Evolutionary conservation across 2,329 filamentous ascomycete genomes (phyloP).

Genomic region (Thyridium curvatum): DNA sequence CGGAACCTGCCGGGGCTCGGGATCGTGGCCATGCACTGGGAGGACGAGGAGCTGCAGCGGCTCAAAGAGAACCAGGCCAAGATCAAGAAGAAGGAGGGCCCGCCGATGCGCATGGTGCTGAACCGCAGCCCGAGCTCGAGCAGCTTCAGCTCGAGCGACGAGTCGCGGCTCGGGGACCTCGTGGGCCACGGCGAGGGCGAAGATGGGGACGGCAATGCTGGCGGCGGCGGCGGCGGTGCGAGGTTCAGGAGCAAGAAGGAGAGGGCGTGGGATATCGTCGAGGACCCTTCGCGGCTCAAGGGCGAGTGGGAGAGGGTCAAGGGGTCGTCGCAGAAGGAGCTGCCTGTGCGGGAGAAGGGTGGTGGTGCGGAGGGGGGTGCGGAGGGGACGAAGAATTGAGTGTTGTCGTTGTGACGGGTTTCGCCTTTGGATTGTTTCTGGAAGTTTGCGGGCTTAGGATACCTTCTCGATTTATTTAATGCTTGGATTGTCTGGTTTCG

Average conservation of each 20-base stretch:
- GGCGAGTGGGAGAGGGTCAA: constrained; percentile 8
- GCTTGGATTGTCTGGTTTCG: too few species aligned
- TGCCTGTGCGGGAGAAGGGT: not conserved
- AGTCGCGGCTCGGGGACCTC: constrained; percentile 43
- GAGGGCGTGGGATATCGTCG: constrained; percentile 41
- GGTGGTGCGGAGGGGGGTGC: not conserved
- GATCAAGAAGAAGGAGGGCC: constrained; percentile 53
- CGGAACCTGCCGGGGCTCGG: constrained; percentile 72
- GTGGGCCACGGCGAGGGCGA: constrained; percentile 30
- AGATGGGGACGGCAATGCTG: constrained; percentile 1
- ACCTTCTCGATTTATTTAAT: too few species aligned
- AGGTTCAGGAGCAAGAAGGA: constrained; percentile 46
- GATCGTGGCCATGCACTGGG: constrained; percentile 70
- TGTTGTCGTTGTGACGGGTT: too few species aligned
- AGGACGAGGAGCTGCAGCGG: constrained; percentile 63
- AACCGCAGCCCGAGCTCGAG: constrained; percentile 44
- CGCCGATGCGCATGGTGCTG: constrained; percentile 46
- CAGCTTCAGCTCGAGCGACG: constrained; percentile 44
- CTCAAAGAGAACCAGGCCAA: constrained; percentile 73
- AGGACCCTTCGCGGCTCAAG: constrained; percentile 41
- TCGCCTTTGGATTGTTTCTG: too few species aligned
- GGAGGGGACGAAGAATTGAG: too few species aligned
- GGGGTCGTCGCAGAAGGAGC: not conserved
- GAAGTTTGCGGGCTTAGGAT: too few species aligned
- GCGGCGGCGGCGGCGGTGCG: not conserved